Conservation (phyloP, 306 rosid species). For the Quercus berberidifolia region DNA sequence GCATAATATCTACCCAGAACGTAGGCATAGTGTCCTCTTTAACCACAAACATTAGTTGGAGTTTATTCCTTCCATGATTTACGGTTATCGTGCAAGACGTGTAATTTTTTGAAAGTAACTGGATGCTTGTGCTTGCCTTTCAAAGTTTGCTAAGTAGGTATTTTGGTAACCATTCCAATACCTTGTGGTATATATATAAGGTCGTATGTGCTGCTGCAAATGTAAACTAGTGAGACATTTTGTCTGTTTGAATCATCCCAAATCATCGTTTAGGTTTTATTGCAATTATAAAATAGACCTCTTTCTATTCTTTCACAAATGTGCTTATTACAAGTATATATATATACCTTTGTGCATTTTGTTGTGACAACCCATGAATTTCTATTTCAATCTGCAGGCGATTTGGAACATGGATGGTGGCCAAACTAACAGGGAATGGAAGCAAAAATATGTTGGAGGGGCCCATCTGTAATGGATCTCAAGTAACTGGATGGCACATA, state of each 20-base stretch:
- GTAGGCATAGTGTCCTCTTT: too few relatives aligned
- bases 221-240: background rate
- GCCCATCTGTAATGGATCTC: slow-evolving; percentile 76
- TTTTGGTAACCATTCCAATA: background rate
- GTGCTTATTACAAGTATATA: background rate
- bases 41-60: background rate
- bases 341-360: slow-evolving; percentile 11
- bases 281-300: background rate
- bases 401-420: slow-evolving; percentile 85
- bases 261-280: background rate
- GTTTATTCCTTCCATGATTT: background rate
- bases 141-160: background rate
- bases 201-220: background rate
- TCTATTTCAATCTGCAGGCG: slow-evolving; percentile 49
- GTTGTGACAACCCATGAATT: slow-evolving; percentile 6
- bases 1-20: too few relatives aligned
- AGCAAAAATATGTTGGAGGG: slow-evolving; percentile 52
- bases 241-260: background rate
- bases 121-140: background rate
- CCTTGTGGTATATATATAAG: background rate
- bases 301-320: background rate
- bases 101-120: background rate
- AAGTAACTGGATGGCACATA: slow-evolving; percentile 82
- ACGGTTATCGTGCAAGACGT: background rate
- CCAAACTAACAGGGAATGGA: slow-evolving; percentile 38